A percentile compares a stretch with the other conserved stretches of the same genome.
phyloP scores from a whole-genome alignment of 352 stramenopile species.

The Globisporangium spinosum region DNA sequence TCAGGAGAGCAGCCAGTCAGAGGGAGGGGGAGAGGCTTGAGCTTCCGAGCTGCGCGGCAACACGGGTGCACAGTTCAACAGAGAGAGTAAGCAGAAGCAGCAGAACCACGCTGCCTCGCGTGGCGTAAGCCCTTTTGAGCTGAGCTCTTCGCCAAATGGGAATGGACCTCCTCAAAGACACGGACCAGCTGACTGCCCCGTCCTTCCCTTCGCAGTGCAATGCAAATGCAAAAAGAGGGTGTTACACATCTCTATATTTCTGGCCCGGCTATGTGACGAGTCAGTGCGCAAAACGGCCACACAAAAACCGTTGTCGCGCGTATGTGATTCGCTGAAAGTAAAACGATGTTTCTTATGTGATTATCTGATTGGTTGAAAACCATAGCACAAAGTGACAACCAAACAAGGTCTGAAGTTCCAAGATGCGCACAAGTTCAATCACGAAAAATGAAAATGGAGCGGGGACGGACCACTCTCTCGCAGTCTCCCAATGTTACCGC shows the following conservation, averaged over 20 bases:
- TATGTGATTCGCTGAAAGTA: neutral
- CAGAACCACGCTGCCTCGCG: neutral
- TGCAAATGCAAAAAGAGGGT: neutral
- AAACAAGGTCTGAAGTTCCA: neutral
- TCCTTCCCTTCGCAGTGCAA: neutral
- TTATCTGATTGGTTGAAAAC: neutral
- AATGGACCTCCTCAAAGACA: slow-evolving; percentile 1
- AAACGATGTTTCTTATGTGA: neutral
- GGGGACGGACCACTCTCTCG: neutral
- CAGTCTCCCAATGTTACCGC: neutral
- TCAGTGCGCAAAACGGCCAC: slow-evolving; percentile 8
- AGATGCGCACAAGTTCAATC: neutral
- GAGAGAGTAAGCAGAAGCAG: neutral
- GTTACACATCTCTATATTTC: neutral
- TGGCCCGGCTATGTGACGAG: neutral
- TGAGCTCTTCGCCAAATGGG: neutral
- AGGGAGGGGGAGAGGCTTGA: neutral
- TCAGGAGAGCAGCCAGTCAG: neutral
- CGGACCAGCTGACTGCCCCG: neutral
- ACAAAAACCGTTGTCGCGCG: no score
- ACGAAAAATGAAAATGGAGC: neutral
- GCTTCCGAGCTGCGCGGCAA: neutral
- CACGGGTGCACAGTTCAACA: slow-evolving; percentile 1
- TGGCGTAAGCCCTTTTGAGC: neutral
- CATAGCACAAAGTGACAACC: neutral